Conservation (phyloP, 306 rosid species). For the Datisca glomerata region DNA sequence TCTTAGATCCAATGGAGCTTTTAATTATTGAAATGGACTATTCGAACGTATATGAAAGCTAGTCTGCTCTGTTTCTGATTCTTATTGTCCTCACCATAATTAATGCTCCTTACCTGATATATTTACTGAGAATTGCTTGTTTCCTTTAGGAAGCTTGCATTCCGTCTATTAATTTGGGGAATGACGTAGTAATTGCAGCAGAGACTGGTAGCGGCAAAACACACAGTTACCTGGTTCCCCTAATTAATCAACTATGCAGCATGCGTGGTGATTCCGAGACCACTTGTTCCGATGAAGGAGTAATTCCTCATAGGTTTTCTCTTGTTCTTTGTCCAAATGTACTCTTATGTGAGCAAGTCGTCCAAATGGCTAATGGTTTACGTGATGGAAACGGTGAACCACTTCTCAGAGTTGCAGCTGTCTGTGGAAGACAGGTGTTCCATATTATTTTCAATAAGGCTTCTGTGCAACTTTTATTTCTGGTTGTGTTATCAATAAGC, state of each 20-base stretch:
- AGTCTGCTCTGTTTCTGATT: too few relatives aligned
- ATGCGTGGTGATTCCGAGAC: conserved; percentile 19
- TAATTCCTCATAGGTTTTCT: conserved; percentile 22
- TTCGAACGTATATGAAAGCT: too few relatives aligned
- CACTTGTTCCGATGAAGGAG: conserved; percentile 24
- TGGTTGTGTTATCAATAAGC: too few relatives aligned
- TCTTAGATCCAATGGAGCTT: too few relatives aligned
- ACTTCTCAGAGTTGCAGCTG: conserved; percentile 52
- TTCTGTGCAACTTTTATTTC: conserved; percentile 1
- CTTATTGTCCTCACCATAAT: too few relatives aligned
- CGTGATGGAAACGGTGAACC: conserved; percentile 47
- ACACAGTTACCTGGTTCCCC: conserved; percentile 67
- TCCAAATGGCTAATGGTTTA: conserved; percentile 72
- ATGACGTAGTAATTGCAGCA: conserved; percentile 83
- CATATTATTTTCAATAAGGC: conserved; percentile 3
- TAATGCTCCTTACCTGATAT: too few relatives aligned
- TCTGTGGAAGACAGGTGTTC: conserved; percentile 86
- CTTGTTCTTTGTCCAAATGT: conserved; percentile 93
- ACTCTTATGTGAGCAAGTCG: conserved; percentile 80
- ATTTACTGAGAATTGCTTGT: too few relatives aligned
- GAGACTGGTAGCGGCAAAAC: conserved; percentile 99
- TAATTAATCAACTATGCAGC: conserved; percentile 45
- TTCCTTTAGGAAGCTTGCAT: conserved; percentile 84
- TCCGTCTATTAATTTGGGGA: conserved; percentile 66
- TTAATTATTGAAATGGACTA: too few relatives aligned